Evolutionary conservation across 179 eudicot genomes (phyloP).

Genomic region (Beta macrorhiza): DNA sequence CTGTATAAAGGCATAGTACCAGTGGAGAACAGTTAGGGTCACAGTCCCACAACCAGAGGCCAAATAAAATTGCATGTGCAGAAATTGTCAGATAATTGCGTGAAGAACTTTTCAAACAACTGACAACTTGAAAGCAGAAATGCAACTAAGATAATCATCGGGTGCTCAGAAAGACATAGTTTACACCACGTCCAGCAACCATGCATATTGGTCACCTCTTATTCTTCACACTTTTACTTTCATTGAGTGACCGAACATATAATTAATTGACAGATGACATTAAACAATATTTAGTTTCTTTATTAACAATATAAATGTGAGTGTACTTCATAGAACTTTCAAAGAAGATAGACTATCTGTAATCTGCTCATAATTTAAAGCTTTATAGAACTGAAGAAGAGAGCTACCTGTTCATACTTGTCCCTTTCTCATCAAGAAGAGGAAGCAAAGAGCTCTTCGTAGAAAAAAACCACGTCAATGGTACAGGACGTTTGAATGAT

Average conservation of each 20-base stretch:
- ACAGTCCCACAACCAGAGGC: conserved; percentile 3
- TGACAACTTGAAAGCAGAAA: not conserved
- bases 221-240: not conserved
- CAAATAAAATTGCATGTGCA: not conserved
- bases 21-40: conserved; percentile 18
- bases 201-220: not conserved
- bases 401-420: conserved; percentile 84
- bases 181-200: not conserved
- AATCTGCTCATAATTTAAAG: conserved; percentile 66
- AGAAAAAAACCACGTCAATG: conserved; percentile 96
- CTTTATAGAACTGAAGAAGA: conserved; percentile 3
- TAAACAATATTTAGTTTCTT: not conserved
- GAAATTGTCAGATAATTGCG: not conserved
- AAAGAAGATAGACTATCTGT: conserved; percentile 43
- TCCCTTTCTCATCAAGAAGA: conserved; percentile 91
- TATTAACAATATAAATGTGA: conserved; percentile 5
- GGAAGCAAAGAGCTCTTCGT: conserved; percentile 71
- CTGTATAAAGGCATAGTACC: conserved; percentile 43
- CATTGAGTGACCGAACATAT: not conserved
- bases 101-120: not conserved
- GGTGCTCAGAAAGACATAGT: conserved; percentile 4
- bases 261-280: not conserved
- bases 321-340: not conserved
- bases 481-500: conserved; percentile 90
- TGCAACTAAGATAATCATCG: not conserved